Base-by-base conservation (phyloP, 768 basidiomycete species). In the Suillus plorans region DNA sequence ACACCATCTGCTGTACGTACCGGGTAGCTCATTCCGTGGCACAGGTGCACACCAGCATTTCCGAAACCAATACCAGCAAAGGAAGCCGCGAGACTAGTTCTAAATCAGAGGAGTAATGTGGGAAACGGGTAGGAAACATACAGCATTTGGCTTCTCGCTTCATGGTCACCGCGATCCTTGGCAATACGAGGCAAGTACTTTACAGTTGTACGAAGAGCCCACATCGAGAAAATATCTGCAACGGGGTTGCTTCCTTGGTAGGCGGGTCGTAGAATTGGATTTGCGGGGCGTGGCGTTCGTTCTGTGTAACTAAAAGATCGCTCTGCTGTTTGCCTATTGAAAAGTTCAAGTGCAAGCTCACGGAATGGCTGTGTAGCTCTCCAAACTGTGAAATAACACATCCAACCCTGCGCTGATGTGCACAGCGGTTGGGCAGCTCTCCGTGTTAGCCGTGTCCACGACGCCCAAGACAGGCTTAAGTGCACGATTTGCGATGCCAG, bases 21-120 rank as follows among this genome's bases (percentile, higher is more conserved):
- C 5, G 91, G 92, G 70, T 93, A 93, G 71, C 91, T 92, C 83
- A 94, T 92, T 60, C 93, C 94, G 70, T 95, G 94, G 69, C 92
- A 94, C 60, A 96, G 73, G 76, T 95, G 94, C 4, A 95, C 93
- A 5, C 94, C 95, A 12, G 95, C 95, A 71, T 95, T 95, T 39
- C 95, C 94, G 69, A 96, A 96, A 1, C 96, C 95, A 55, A 97
- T 97, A 41, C 96, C 96, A 67, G 96, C 96, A 66, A 97, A 95
- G 14, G 95, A 95, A 14, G 95, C 86, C 1, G 95, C 95, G 65
- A 98, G 81, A 39, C 94, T 95, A 68, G 22, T 52, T 58, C 25
- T 34, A 42, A 53, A 22, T 47, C 2, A 61, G 69, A 39, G 55
- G 56, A 13, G 2, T 25, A 47, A 39, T 36, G 22, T 34, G 5